Base-by-base conservation (phyloP, 192 early-diverging fungal species). In the Coemansia sp. region DNA sequence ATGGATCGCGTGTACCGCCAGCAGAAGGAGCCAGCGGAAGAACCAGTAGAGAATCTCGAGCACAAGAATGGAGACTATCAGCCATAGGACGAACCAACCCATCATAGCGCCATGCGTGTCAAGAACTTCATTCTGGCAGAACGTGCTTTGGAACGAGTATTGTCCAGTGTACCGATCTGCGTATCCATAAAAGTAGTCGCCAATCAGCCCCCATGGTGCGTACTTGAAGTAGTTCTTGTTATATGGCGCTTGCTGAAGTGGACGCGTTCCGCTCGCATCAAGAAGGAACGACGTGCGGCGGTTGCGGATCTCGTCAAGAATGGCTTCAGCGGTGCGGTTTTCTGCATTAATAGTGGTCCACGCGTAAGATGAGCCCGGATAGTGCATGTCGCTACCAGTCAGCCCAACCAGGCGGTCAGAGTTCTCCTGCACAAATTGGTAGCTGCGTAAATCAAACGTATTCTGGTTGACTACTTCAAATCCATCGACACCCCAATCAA, bases 401-500 rank as follows among this genome's bases (percentile, higher is more conserved):
- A 90, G 80, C 9, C 72, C 62, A n/a, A 91, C 61, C 12, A 89
- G 65, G 48, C 69, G 74, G 51, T 81, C 68, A 3, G 57, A 4
- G 48, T 81, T 19, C 14, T 65, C 41, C 62, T 69, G 69, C 25
- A 85, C 67, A 56, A 84, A 86, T 50, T 82, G n/a, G 85, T 86
- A 82, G 17, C 85, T 86, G 22, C 76, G 77, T 25, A 80, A 72
- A 41, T 90, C 90, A 48, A 90, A 78, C 1, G 77, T 84, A 26
- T 65, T 73, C 21, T 86, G 83, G 66, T 90, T 88, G 31, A 87
- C 75, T 4, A 90, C 62, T 61, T 91, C 88, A 61, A 91, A 84
- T 1, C 87, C 88, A 59, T 90, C 88, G 19, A 91, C 83, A n/a
- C 90, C 88, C 87, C 85, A 82, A 10, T 76, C 80, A 11, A 87